Base-by-base conservation (phyloP, 495 filamentous ascomycete genomes). In the Xylaria sp. region DNA sequence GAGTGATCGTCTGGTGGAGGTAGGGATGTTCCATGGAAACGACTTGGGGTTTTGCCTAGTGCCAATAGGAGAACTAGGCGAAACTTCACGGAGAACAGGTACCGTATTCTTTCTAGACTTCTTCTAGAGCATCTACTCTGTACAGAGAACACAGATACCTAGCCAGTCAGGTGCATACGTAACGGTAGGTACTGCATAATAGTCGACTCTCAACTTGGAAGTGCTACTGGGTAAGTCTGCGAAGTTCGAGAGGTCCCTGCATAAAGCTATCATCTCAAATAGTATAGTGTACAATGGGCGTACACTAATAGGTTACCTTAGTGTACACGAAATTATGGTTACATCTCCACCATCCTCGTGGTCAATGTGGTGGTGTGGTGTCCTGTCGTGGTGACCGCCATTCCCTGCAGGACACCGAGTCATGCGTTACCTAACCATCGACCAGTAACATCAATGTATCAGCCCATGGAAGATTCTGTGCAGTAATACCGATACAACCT, bases 391-490 rank as follows among this genome's bases (percentile, higher is more conserved):
- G 67, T 69, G 57, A 69, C 67, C 67, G 67, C 67, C 33, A 53
- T 69, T 62, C 67, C 58, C 41, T 69, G 67, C 67, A 69, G 67
- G 67, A 53, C 55, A 69, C 58, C 67, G 58, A 61, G 67, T 69
- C 67, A 69, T 69, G 55, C 64, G 64, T 67, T 67, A 67, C 64
- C 48, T 14, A 55, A 37, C 33, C 48, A 41, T 2, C 46, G 24
- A 55, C 63, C 48, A 53, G 63, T 55, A 17, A 48, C 48, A 67
- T 69, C 31, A 11, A 26, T 44, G 17, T 35, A 35, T 50, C 67
- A 62, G 57, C 67, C 31, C 21, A 69, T 61, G 43, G 43, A 43
- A 69, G 24, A 62, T 53, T 69, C 62, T 52, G 58, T 52, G 67
- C 43, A 53, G 44, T 41, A 69, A 62, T 52, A 37, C 31, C 67